phyloP scores from a whole-genome alignment of 1,139 yeast species.

The Candida glucosophila region DNA sequence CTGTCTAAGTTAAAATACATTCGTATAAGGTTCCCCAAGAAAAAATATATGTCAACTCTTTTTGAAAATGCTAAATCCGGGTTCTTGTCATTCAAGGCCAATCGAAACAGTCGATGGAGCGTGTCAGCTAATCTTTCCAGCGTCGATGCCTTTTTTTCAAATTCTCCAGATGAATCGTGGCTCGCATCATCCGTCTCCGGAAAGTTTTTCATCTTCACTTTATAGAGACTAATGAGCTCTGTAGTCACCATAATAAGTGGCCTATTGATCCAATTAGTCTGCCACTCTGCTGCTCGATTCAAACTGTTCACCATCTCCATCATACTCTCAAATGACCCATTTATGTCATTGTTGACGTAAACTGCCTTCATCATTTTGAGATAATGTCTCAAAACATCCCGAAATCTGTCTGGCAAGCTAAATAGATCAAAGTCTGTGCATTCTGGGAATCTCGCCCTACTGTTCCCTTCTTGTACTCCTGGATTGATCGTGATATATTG shows the following conservation, averaged over 20 bases:
- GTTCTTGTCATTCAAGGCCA: conserved; percentile 73
- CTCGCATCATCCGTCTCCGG: conserved; percentile 16
- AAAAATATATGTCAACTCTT: conserved; percentile 61
- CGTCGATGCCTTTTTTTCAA: conserved; percentile 10
- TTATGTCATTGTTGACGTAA: conserved; percentile 27
- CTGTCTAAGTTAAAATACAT: conserved; percentile 65
- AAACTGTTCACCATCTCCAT: conserved; percentile 37
- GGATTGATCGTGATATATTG: conserved; percentile 29
- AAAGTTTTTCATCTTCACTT: conserved; percentile 23
- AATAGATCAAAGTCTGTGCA: conserved; percentile 37
- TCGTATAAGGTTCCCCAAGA: conserved; percentile 64
- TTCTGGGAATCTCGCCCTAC: conserved; percentile 20
- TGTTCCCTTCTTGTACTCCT: conserved; percentile 16
- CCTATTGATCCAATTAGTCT: conserved; percentile 59
- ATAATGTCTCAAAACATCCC: conserved; percentile 26
- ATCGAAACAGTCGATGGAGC: conserved; percentile 66
- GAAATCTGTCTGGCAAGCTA: conserved; percentile 27
- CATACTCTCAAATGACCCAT: conserved; percentile 28
- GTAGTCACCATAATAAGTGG: conserved; percentile 48
- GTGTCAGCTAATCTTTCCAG: conserved; percentile 55
- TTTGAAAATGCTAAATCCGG: conserved; percentile 42
- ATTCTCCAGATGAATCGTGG: conserved; percentile 5
- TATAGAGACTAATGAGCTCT: conserved; percentile 44
- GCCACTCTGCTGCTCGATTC: conserved; percentile 55
- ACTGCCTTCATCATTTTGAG: conserved; percentile 30